Evolutionary conservation across 164 flowering plant species (phyloP), one percentile per base, ranked within the genome.

Genomic region (Cinnamomum micranthum): DNA sequence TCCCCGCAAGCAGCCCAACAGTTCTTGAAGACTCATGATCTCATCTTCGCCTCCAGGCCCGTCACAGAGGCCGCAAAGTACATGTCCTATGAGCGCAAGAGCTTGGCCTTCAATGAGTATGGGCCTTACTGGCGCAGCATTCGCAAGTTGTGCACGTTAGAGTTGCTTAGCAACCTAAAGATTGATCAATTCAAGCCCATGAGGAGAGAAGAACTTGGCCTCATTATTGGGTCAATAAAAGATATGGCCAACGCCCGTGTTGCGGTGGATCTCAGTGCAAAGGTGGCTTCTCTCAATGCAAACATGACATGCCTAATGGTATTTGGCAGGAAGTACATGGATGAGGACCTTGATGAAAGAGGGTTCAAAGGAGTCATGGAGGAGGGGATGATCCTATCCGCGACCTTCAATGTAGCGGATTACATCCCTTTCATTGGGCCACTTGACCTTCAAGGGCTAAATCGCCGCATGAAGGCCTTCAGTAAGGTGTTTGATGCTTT

Each of bases 311-410:
- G 82, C 25, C 7, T 23, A 65, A 85, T 86, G 89, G 80, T 85
- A n/a, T 74, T 88, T 65, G 91, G 91, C 27, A 86, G 80, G 81
- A 87, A 87, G 73, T 83, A 77, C 68, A 68, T 31, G 41, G 83
- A 83, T 41, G 50, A 78, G 68, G 85, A 86, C 1, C 67, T 83
- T 19, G 83, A 82, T 52, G 80, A 82, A 78, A 83, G 73, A 20
- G 87, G 89, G 3, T 88, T 87, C 70, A 81, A 78, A 19, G 79
- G 72, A 33, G 77, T 85, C 59, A 80, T 88, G 28, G 82, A 80
- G 14, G 89, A 88, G 50, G 85, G 74, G 4, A 71, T 85, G 85
- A 59, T 58, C 1, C 65, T 85, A 4, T 76, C 71, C 0, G 87
- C 82, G 1, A 3, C 31, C 19, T 77, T 81, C 23, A 88, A 86